These are phyloP conservation scores for Halophytophthora polymorphica DNA, from an alignment of 352 stramenopile species.

Conservation along the genomic window DNA sequence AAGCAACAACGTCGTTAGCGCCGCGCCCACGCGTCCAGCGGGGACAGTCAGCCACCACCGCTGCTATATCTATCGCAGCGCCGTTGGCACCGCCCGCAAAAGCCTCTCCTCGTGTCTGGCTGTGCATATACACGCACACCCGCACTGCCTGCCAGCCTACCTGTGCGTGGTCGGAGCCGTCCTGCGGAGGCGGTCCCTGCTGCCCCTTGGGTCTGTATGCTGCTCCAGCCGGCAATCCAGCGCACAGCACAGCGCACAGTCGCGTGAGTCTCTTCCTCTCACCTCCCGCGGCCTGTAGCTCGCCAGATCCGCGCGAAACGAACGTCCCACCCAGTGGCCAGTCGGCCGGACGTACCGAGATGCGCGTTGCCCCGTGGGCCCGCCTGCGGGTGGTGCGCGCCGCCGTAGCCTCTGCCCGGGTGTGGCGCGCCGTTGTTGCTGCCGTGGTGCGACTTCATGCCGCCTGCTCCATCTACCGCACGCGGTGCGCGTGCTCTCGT, in stretches of 20 bases:
- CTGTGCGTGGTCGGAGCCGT: constrained; percentile 21
- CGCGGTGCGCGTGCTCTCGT: constrained; percentile 5
- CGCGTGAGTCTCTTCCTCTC: background rate
- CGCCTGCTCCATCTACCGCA: constrained; percentile 37
- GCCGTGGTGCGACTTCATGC: constrained; percentile 50
- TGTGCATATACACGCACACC: no score
- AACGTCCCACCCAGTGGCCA: no score
- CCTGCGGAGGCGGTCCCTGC: constrained; percentile 12
- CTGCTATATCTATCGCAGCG: background rate
- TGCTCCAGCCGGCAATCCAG: constrained; percentile 2
- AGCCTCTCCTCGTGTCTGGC: no score
- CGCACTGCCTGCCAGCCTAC: constrained; percentile 3
- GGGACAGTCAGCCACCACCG: background rate
- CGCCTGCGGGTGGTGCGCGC: constrained; percentile 14
- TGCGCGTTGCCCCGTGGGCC: constrained; percentile 38
- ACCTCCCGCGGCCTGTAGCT: background rate
- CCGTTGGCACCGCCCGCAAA: background rate
- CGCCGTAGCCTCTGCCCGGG: constrained; percentile 26
- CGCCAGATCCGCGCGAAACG: background rate
- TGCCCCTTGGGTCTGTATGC: constrained; percentile 41
- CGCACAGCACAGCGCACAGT: background rate
- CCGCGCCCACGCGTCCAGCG: background rate
- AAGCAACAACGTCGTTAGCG: background rate
- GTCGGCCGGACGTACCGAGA: constrained; percentile 19
- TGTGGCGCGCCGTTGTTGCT: constrained; percentile 24